A percentile compares a stretch with the other conserved stretches of the same genome.
Conservation (phyloP, 148 eudicot genomes). For the Rhododendron ferrugineum region DNA sequence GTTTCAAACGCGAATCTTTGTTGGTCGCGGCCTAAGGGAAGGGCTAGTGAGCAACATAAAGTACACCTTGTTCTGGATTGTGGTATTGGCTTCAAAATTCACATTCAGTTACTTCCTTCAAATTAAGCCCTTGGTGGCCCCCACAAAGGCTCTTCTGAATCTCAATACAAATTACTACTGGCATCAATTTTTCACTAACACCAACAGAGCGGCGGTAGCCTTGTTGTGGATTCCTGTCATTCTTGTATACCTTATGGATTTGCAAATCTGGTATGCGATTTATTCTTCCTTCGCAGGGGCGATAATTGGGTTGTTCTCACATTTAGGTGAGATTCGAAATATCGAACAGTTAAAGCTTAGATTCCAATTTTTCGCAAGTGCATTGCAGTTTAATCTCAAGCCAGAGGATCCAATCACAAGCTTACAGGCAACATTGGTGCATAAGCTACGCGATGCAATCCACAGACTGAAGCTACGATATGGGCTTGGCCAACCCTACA, state of each 20-base stretch:
- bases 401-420: slow-evolving; percentile 48
- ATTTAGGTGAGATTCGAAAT: slow-evolving; percentile 89
- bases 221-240: slow-evolving; percentile 77
- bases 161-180: slow-evolving; percentile 43
- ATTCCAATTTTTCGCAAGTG: slow-evolving; percentile 93
- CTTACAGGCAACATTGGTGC: slow-evolving; percentile 44
- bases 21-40: slow-evolving; percentile 82
- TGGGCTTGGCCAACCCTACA: slow-evolving; percentile 72
- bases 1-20: slow-evolving; percentile 73
- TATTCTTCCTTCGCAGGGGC: slow-evolving; percentile 65
- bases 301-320: slow-evolving; percentile 65
- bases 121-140: slow-evolving; percentile 74
- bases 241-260: slow-evolving; percentile 71
- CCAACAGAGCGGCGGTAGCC: slow-evolving; percentile 58
- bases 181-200: slow-evolving; percentile 75
- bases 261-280: slow-evolving; percentile 85
- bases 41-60: slow-evolving; percentile 69
- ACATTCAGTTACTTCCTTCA: slow-evolving; percentile 88
- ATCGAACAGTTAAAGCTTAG: slow-evolving; percentile 78
- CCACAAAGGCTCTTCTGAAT: slow-evolving; percentile 54
- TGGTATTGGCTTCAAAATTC: slow-evolving; percentile 63
- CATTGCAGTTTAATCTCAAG: slow-evolving; percentile 87
- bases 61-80: slow-evolving; percentile 74
- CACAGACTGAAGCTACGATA: slow-evolving; percentile 70
- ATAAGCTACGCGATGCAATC: slow-evolving; percentile 62